Evolutionary conservation across 768 basidiomycete genomes (phyloP).

Genomic region (Leccinum broughii): DNA sequence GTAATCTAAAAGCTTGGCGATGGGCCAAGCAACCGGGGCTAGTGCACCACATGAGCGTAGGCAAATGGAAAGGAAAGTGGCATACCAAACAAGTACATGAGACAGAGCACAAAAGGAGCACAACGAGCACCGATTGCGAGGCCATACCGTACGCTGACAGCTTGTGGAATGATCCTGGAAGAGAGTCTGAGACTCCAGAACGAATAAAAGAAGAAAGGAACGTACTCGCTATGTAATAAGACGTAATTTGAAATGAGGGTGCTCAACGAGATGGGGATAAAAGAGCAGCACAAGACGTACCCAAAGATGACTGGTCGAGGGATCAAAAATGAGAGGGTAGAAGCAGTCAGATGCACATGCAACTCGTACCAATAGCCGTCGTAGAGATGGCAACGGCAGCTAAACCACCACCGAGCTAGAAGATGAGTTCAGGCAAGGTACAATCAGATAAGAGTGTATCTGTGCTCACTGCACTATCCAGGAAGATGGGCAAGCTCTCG

Average conservation of each 20-base stretch:
- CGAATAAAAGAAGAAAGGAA: slow-evolving; percentile 1
- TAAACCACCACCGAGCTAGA: slow-evolving; percentile 65
- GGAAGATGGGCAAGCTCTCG: slow-evolving; percentile 80
- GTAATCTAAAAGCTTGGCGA: slow-evolving; percentile 72
- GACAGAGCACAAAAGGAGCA: slow-evolving; percentile 66
- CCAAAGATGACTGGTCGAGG: slow-evolving; percentile 72
- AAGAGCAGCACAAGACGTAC: slow-evolving; percentile 39
- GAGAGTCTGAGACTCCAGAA: background rate
- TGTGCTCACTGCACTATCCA: slow-evolving; percentile 63
- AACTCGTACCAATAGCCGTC: slow-evolving; percentile 46
- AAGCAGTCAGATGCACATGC: background rate
- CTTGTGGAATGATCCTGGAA: slow-evolving; percentile 65
- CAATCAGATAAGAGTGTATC: slow-evolving; percentile 47
- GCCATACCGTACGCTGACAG: slow-evolving; percentile 77
- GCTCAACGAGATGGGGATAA: background rate
- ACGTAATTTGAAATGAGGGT: background rate
- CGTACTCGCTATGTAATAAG: slow-evolving; percentile 38
- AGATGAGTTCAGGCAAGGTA: slow-evolving; percentile 46
- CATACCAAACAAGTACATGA: slow-evolving; percentile 66
- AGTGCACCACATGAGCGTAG: too few relatives aligned
- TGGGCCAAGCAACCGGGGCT: slow-evolving; percentile 79
- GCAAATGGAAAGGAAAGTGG: background rate
- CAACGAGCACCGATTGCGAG: slow-evolving; percentile 78
- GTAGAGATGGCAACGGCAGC: slow-evolving; percentile 81
- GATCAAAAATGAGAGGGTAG: background rate